These are phyloP conservation scores for Thielaviopsis populi DNA, from an alignment of 2,329 filamentous ascomycete species.

Conservation along the genomic window DNA sequence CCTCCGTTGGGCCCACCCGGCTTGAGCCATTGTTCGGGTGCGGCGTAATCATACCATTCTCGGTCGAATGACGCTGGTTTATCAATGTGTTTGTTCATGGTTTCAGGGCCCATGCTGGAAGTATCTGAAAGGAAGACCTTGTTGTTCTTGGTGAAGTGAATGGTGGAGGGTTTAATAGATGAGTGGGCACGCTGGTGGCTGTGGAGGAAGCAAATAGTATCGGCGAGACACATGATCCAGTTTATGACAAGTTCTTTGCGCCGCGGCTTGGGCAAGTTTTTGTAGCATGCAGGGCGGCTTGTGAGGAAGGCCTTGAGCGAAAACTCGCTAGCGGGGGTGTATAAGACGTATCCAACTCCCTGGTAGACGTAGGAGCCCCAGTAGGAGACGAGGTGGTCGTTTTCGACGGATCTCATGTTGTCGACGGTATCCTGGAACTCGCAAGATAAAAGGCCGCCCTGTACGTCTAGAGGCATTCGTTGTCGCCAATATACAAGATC, in stretches of 20 bases:
- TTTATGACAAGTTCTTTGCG: conserved; percentile 48
- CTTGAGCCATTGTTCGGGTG: conserved; percentile 49
- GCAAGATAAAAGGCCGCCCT: conserved; percentile 31
- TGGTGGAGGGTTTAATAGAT: conserved; percentile 55
- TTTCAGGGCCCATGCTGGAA: conserved; percentile 32
- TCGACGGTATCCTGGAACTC: conserved; percentile 49
- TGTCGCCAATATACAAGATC: conserved; percentile 43
- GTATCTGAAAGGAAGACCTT: conserved; percentile 54
- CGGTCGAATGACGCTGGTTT: conserved; percentile 41
- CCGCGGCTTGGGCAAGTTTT: conserved; percentile 44
- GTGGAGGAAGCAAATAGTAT: conserved; percentile 54
- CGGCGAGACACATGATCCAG: conserved; percentile 60
- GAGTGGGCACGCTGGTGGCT: conserved; percentile 47
- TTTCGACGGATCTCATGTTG: conserved; percentile 41
- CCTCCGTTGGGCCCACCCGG: conserved; percentile 26
- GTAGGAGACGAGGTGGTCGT: conserved; percentile 55
- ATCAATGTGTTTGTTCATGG: conserved; percentile 29
- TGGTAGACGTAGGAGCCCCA: conserved; percentile 57
- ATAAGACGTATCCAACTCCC: conserved; percentile 48
- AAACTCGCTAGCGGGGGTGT: conserved; percentile 50
- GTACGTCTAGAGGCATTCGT: conserved; percentile 31
- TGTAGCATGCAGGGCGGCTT: conserved; percentile 45
- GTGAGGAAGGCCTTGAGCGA: conserved; percentile 53
- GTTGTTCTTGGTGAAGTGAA: conserved; percentile 51
- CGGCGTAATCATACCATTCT: conserved; percentile 57